Evolutionary conservation across 108 stramenopile genomes (phyloP).

Genomic region (Fistulifera pelliculosa): DNA sequence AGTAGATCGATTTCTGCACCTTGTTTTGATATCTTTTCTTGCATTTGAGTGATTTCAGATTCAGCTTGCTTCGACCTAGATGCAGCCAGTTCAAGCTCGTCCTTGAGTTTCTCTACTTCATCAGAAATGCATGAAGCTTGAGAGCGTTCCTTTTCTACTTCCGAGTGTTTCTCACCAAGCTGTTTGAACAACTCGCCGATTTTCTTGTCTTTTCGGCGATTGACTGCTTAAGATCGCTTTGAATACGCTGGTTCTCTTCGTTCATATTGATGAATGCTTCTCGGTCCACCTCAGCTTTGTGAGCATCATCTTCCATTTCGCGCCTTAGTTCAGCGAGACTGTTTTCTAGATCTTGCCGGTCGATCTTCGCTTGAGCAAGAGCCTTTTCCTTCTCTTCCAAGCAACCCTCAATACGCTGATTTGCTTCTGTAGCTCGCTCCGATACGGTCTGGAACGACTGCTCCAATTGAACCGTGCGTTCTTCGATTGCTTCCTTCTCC

Average conservation of each 20-base stretch:
- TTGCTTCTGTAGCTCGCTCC: background rate
- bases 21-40: slow-evolving; percentile 7
- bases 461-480: background rate
- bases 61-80: slow-evolving; percentile 5
- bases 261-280: slow-evolving; percentile 11
- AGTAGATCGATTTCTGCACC: slow-evolving; percentile 3
- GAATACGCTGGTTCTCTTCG: slow-evolving; percentile 16
- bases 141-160: slow-evolving; percentile 6
- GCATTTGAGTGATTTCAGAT: slow-evolving; percentile 5
- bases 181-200: slow-evolving; percentile 22
- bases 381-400: background rate
- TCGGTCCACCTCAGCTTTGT: slow-evolving; percentile 17
- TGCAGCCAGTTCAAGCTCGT: background rate
- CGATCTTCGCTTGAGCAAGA: background rate
- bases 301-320: slow-evolving; percentile 10
- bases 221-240: slow-evolving; percentile 12
- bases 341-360: background rate
- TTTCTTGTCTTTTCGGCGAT: slow-evolving; percentile 16
- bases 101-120: slow-evolving; percentile 14
- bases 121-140: background rate
- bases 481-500: background rate
- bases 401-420: no score
- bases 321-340: slow-evolving; percentile 14
- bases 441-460: background rate
- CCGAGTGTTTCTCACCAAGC: slow-evolving; percentile 8